phyloP scores from a whole-genome alignment of 345 rosid species.

The Erysimum cheiranthoides region DNA sequence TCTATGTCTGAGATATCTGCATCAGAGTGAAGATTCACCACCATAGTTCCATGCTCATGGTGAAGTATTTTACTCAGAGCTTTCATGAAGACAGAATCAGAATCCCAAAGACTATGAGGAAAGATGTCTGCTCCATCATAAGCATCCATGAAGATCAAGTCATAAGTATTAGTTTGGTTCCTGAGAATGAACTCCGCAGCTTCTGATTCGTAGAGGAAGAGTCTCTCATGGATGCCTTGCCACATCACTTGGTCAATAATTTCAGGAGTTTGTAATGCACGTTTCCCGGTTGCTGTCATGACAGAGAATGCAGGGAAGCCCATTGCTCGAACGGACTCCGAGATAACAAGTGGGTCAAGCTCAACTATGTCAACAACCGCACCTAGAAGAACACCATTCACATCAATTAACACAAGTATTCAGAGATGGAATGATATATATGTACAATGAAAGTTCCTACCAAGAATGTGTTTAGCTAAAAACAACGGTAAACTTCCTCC shows the following conservation, averaged over 20 bases:
- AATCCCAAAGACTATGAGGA: slow-evolving; percentile 83
- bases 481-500: slow-evolving; percentile 93
- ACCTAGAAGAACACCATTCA: slow-evolving; percentile 53
- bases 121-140: slow-evolving; percentile 93
- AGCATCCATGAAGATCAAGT: slow-evolving; percentile 86
- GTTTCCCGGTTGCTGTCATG: slow-evolving; percentile 55
- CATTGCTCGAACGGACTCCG: slow-evolving; percentile 75
- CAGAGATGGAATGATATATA: not conserved
- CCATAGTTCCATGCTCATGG: slow-evolving; percentile 75
- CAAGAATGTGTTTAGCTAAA: slow-evolving; percentile 81
- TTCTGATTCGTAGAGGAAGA: slow-evolving; percentile 73
- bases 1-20: slow-evolving; percentile 44
- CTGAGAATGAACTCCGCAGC: slow-evolving; percentile 71
- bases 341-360: slow-evolving; percentile 84
- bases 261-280: slow-evolving; percentile 52
- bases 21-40: slow-evolving; percentile 90
- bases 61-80: slow-evolving; percentile 64
- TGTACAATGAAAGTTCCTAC: slow-evolving; percentile 40
- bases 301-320: slow-evolving; percentile 88
- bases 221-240: slow-evolving; percentile 88
- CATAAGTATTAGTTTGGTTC: slow-evolving; percentile 52
- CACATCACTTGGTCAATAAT: slow-evolving; percentile 65
- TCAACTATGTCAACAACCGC: slow-evolving; percentile 76
- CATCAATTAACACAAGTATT: not conserved
- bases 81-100: slow-evolving; percentile 65